Evolutionary conservation across 31 red algal genomes (phyloP), one percentile per base, ranked within the genome.

Genomic region (Endocladia muricata): DNA sequence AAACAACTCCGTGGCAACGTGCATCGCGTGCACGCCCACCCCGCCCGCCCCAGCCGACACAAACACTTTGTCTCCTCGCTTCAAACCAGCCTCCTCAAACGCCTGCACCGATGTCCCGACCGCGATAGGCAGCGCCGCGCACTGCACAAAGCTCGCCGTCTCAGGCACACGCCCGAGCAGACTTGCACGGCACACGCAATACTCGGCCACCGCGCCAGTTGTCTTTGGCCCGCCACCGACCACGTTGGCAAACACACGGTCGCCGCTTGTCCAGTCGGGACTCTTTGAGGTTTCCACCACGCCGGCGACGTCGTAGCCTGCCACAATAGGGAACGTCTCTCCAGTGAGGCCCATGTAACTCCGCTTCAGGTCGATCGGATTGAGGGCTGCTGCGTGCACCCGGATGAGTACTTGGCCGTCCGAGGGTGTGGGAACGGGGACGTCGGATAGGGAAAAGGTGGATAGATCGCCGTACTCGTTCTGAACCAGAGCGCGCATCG

Each of bases 171-270:
- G 32, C 1, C 70, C 76, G 26, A 86, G 38, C 25, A 87, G 39
- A 44, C 77, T 44, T 1, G 57, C 60, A 1, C 48, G 55, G 0
- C 26, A 48, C 1, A 61, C 13, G 4, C 43, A 42, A 33, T 56
- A 76, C 37, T 93, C 76, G 5, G 85, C 85, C 7, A 80, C 25
- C 7, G 76, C 48, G 4, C 85, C 85, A 5, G 74, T 57, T 19
- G 61, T 57, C 39, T 71, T 76, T 4, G 57, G 47, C 43, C 43
- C 61, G 4, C 65, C 79, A 28, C 41, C 59, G 34, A 56, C 37
- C 33, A 85, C 42, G 55, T 91, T 77, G 3, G 76, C 90, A 77
- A 82, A 87, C 22, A 93, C 82, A 1, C 68, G 79, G 66, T 93
- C 90, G 49, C 90, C 90, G n/a, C n/a, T n/a, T n/a, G n/a, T n/a